Evolutionary conservation across 2,329 filamentous ascomycete species (phyloP).

Genomic region (Corynespora cassiicola): DNA sequence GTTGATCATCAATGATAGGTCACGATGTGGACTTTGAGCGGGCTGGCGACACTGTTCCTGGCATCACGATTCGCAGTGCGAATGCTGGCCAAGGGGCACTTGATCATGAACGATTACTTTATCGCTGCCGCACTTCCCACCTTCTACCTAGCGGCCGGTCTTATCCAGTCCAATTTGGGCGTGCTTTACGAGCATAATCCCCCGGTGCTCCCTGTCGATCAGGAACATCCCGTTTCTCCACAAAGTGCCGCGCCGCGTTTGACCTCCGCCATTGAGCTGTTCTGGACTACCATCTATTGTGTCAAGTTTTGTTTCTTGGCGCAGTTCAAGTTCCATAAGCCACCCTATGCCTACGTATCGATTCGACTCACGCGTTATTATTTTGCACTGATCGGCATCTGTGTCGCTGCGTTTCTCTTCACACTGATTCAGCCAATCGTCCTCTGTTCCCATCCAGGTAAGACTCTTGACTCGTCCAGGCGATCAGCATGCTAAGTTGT

Average conservation of each 20-base stretch:
- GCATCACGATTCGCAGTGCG: conserved; percentile 17
- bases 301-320: conserved; percentile 24
- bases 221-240: conserved; percentile 1
- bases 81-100: conserved; percentile 16
- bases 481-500: conserved; percentile 5
- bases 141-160: conserved; percentile 16
- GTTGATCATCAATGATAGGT: conserved; percentile 6
- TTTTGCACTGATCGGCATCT: conserved; percentile 13
- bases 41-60: conserved; percentile 12
- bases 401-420: conserved; percentile 11
- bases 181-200: conserved; percentile 10
- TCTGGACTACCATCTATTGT: conserved; percentile 21
- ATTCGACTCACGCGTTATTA: conserved; percentile 17
- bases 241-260: conserved; percentile 6
- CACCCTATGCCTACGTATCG: conserved; percentile 22
- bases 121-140: conserved; percentile 17
- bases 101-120: conserved; percentile 20
- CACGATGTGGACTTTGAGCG: conserved; percentile 12
- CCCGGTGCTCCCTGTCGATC: conserved; percentile 1
- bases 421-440: conserved; percentile 19
- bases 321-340: conserved; percentile 22
- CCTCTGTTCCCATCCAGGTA: conserved; percentile 15
- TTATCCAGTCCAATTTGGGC: conserved; percentile 13
- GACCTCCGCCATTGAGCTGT: conserved; percentile 19
- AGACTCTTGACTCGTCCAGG: conserved; percentile 2